Conservation (phyloP, 345 rosid species). For the Sisymbrium altissimum region DNA sequence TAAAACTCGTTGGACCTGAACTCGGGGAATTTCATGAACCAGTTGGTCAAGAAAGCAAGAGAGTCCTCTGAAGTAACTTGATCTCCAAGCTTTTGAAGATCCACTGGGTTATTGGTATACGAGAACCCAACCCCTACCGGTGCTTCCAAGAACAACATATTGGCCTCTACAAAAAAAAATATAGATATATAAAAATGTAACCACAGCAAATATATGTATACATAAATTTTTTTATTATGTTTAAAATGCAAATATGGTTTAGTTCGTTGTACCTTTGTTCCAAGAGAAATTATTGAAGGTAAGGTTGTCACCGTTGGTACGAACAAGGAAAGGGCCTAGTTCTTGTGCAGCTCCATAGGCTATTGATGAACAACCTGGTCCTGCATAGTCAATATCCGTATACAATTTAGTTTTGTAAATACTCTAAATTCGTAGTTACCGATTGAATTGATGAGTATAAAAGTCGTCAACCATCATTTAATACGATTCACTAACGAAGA, state of each 20-base stretch:
- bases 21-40: slow-evolving; percentile 68
- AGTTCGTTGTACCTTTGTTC: slow-evolving; percentile 51
- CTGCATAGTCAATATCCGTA: slow-evolving; percentile 27
- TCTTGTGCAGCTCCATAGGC: slow-evolving; percentile 78
- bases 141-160: slow-evolving; percentile 71
- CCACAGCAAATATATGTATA: background rate
- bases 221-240: background rate
- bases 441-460: background rate
- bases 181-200: too few species aligned
- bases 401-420: background rate
- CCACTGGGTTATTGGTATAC: slow-evolving; percentile 55
- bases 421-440: background rate
- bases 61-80: slow-evolving; percentile 54
- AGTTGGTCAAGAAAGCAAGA: slow-evolving; percentile 50
- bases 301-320: slow-evolving; percentile 37
- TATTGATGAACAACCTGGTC: slow-evolving; percentile 87
- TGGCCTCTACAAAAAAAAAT: slow-evolving; percentile 57
- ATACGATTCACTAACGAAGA: too few species aligned
- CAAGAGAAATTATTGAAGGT: slow-evolving; percentile 51
- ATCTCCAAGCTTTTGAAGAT: slow-evolving; percentile 51
- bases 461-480: background rate
- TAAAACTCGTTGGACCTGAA: slow-evolving; percentile 63
- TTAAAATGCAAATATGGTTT: background rate
- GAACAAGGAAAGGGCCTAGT: slow-evolving; percentile 67
- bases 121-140: slow-evolving; percentile 90